Evolutionary conservation across 2,329 filamentous ascomycete species (phyloP), one percentile per base, ranked within the genome.

Genomic region (Aspergillus clavatus): DNA sequence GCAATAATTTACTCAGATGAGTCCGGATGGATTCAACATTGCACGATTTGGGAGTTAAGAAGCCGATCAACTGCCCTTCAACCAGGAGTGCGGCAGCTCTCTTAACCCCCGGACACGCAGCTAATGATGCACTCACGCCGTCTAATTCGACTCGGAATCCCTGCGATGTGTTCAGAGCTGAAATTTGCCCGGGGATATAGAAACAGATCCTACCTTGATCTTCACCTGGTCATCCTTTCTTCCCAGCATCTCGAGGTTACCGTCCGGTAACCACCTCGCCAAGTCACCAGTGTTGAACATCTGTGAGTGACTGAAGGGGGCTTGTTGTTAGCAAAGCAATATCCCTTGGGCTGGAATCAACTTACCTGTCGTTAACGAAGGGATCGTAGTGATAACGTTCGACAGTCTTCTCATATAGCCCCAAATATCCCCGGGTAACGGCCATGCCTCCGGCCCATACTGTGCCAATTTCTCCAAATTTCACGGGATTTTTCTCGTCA

Each of bases 231-330:
- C 46, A 29, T 48, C 46, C 24, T 48, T 36, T 10, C 46, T 23
- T 22, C 46, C 46, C 7, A 48, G 14, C 7, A 40, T 42, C 18
- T 48, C 42, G 4, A 48, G 24, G 19, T 26, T 45, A 4, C 46
- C 46, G 33, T 46, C 39, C 1, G 42, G 39, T 12, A 48, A 37
- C 46, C 46, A 48, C 5, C 46, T 38, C 3, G 46, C 46, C 6
- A 48, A 38, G 18, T 48, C 46, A 3, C 46, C 46, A 1, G 46
- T 48, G 23, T 48, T 46, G 39, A 45, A 48, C 46, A 48, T 48
- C 35, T 45, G 19, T 26, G 46, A 31, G 28, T 31, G 28, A 7
- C 28, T 31, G 28, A 0, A 26, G 2, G n/a, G 12, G 2, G 16
- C 16, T 14, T 7, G 7, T 14, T 31, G 28, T 31, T 7, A 31